phyloP scores from a whole-genome alignment of 345 rosid genomes.

The Linum lewisii region DNA sequence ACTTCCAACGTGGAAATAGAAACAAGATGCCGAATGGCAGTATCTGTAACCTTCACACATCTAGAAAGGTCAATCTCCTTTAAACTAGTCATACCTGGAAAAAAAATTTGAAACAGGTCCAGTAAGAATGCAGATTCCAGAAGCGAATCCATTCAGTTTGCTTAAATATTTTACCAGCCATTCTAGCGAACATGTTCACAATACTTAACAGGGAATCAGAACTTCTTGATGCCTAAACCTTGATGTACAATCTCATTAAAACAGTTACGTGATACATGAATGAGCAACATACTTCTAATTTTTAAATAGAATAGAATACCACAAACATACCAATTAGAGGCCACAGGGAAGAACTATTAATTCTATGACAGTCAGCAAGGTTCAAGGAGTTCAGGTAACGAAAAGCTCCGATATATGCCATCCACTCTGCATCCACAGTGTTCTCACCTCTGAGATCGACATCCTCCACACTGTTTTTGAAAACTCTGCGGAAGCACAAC shows the following conservation, averaged over 20 bases:
- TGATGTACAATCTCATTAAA: not conserved
- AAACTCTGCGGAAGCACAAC: constrained; percentile 36
- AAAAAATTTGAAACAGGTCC: not conserved
- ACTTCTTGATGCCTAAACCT: not conserved
- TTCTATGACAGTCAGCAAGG: constrained; percentile 56
- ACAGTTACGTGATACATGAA: not conserved
- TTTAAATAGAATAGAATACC: not conserved
- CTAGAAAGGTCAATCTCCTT: constrained; percentile 78
- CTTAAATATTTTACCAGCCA: not conserved
- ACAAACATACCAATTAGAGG: constrained; percentile 44
- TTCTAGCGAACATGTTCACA: not conserved
- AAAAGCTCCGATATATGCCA: constrained; percentile 83
- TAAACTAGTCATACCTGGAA: constrained; percentile 55
- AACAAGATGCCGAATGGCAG: constrained; percentile 54
- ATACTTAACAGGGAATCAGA: not conserved
- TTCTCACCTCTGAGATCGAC: constrained; percentile 58
- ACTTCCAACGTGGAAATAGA: constrained; percentile 56
- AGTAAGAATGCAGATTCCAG: not conserved
- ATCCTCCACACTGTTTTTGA: constrained; percentile 61
- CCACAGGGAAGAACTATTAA: constrained; percentile 69
- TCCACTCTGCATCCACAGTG: constrained; percentile 83
- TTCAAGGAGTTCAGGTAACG: constrained; percentile 41
- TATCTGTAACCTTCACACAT: constrained; percentile 65
- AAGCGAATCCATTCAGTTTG: not conserved
- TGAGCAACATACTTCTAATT: not conserved